phyloP scores from a whole-genome alignment of 306 rosid genomes.

The Urtica urens region DNA sequence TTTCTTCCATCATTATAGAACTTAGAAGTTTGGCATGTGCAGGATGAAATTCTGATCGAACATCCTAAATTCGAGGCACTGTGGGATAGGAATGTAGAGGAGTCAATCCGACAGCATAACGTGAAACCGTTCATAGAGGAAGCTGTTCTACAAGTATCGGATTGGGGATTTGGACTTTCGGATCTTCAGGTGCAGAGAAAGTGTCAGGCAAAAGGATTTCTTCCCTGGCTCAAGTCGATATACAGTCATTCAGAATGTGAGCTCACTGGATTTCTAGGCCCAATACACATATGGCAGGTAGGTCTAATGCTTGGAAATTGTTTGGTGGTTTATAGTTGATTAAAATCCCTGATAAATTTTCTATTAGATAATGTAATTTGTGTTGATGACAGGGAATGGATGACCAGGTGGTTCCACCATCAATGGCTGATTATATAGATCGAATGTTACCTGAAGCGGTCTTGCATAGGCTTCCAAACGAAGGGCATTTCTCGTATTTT shows the following conservation, averaged over 20 bases:
- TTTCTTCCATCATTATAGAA: no score
- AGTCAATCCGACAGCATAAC: constrained; percentile 73
- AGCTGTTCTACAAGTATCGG: constrained; percentile 64
- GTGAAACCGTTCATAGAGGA: constrained; percentile 69
- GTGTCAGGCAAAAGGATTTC: constrained; percentile 55
- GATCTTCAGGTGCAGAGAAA: constrained; percentile 70
- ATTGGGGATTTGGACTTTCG: constrained; percentile 67
- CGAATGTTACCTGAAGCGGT: constrained; percentile 65
- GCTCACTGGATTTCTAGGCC: constrained; percentile 74
- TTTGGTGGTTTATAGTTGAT: background rate
- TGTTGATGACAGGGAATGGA: constrained; percentile 58
- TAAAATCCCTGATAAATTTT: background rate
- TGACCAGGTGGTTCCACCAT: constrained; percentile 67
- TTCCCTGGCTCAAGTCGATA: constrained; percentile 76
- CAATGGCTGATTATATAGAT: constrained; percentile 48
- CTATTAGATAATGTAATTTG: background rate
- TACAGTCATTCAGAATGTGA: constrained; percentile 74
- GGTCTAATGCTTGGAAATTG: constrained; percentile 12
- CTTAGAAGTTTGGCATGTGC: constrained; percentile 6
- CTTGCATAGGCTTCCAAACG: constrained; percentile 71
- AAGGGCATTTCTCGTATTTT: constrained; percentile 82
- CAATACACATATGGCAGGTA: constrained; percentile 92
- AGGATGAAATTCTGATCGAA: constrained; percentile 70
- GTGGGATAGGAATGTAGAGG: constrained; percentile 78
- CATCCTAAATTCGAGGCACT: constrained; percentile 51